phyloP scores from a whole-genome alignment of 305 asterid species.

The Ilex paraguariensis region DNA sequence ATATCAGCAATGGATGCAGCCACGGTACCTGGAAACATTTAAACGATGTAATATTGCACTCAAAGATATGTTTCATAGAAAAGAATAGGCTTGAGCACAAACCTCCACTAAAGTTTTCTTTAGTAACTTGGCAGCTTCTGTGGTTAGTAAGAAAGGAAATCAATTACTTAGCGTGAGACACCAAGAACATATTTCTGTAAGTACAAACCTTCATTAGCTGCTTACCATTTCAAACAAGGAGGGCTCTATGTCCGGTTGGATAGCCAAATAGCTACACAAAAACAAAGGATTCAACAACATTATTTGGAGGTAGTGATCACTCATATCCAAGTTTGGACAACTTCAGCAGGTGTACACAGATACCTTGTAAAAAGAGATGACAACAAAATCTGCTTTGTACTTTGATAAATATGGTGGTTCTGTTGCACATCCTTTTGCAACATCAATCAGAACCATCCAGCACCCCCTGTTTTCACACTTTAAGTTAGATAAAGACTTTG shows the following conservation, averaged over 20 bases:
- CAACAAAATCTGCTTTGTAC: conserved; percentile 88
- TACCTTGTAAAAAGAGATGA: conserved; percentile 94
- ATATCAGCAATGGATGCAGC: conserved; percentile 93
- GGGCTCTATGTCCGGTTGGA: conserved; percentile 98
- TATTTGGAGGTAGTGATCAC: conserved; percentile 12
- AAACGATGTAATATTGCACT: conserved; percentile 10
- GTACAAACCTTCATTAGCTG: conserved; percentile 1
- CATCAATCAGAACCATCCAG: conserved; percentile 96
- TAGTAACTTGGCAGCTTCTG: conserved; percentile 82
- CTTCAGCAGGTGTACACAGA: conserved; percentile 8
- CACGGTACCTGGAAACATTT: conserved; percentile 73
- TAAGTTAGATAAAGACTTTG: conserved; percentile 14
- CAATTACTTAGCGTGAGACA: conserved; percentile 17
- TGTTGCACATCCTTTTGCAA: conserved; percentile 95
- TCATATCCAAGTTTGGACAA: conserved; percentile 1
- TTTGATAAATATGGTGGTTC: conserved; percentile 73
- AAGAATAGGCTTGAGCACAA: conserved; percentile 18
- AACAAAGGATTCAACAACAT: conserved; percentile 10
- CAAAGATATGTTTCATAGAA: conserved; percentile 12
- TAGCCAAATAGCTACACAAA: conserved; percentile 81
- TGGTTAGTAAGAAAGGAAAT: conserved; percentile 1
- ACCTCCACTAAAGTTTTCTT: conserved; percentile 98
- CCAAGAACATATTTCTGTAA: no score
- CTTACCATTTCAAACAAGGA: conserved; percentile 81
- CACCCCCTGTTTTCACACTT: conserved; percentile 47